Percentiles rank a stretch among this genome's conserved stretches.
Evolutionary conservation across 2,329 filamentous ascomycete species (phyloP).

Genomic region (Colletotrichum sp.): DNA sequence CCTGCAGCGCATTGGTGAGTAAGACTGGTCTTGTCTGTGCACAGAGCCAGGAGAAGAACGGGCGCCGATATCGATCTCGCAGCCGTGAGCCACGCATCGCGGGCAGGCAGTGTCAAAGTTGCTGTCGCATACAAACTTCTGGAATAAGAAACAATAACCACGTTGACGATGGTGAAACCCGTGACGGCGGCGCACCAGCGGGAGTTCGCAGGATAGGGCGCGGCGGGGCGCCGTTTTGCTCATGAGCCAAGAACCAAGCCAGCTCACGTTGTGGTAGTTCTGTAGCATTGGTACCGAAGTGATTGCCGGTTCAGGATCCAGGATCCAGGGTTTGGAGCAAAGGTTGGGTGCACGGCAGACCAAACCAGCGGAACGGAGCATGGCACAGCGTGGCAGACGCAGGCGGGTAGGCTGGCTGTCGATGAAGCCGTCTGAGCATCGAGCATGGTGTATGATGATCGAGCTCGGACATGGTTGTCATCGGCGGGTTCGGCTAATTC

Average conservation of each 20-base stretch:
- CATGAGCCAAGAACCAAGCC: not conserved
- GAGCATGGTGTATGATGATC: constrained; percentile 8
- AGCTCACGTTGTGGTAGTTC: not conserved
- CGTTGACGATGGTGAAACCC: constrained; percentile 6
- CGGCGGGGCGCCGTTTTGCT: not conserved
- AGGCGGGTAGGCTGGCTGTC: not conserved
- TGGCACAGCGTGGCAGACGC: not conserved
- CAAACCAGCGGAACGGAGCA: not conserved
- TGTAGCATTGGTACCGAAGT: not conserved
- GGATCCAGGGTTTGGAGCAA: not conserved
- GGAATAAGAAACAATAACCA: not conserved
- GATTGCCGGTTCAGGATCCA: not conserved
- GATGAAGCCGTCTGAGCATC: constrained; percentile 1
- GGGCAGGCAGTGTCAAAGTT: not conserved
- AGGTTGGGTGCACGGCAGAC: not conserved
- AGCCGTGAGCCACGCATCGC: not conserved
- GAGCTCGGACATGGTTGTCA: not conserved
- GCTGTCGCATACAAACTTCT: not conserved
- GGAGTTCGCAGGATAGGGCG: not conserved
- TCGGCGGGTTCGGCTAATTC: not conserved
- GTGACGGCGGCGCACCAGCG: not conserved
- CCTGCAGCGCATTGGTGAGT: not conserved
- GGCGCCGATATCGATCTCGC: not conserved
- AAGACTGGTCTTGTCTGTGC: not conserved
- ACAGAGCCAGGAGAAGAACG: not conserved